These are phyloP conservation scores for Stagonosporopsis chrysanthemi DNA, from an alignment of 2,329 filamentous ascomycete genomes.

Conservation along the genomic window DNA sequence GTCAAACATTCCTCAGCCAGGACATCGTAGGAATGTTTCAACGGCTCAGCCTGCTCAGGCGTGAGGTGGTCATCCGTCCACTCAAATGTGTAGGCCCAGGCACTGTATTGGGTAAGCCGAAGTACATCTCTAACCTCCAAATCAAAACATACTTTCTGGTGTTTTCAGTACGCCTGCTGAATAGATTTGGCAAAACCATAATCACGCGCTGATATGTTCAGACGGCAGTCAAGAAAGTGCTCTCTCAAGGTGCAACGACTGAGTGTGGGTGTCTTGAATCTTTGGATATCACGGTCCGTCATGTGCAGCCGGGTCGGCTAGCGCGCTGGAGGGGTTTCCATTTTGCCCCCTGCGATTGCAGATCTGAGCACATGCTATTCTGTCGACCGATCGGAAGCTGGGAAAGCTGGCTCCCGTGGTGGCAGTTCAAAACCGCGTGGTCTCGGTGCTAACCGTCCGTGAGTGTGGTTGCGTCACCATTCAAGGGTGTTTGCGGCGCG, in stretches of 20 bases:
- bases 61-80: slow-evolving; percentile 72
- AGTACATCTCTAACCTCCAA: slow-evolving; percentile 20
- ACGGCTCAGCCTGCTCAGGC: slow-evolving; percentile 63
- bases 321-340: slow-evolving; percentile 21
- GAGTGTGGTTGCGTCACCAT: slow-evolving; percentile 21
- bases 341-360: slow-evolving; percentile 23
- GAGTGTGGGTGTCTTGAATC: slow-evolving; percentile 1
- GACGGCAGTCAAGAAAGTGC: background rate
- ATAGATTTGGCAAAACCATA: slow-evolving; percentile 56
- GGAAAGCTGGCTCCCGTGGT: slow-evolving; percentile 8
- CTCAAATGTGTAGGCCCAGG: slow-evolving; percentile 73
- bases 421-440: slow-evolving; percentile 7
- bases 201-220: background rate
- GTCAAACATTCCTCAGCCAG: slow-evolving; percentile 72
- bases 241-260: background rate
- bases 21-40: slow-evolving; percentile 73
- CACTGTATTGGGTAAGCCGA: slow-evolving; percentile 42
- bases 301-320: slow-evolving; percentile 44
- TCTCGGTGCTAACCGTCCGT: slow-evolving; percentile 17
- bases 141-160: slow-evolving; percentile 50
- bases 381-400: slow-evolving; percentile 10
- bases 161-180: slow-evolving; percentile 52
- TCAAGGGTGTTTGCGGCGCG: slow-evolving; percentile 5
- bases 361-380: slow-evolving; percentile 12
- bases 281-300: slow-evolving; percentile 21